Conservation (phyloP, 768 basidiomycete species). For the Lactifluus volemus region DNA sequence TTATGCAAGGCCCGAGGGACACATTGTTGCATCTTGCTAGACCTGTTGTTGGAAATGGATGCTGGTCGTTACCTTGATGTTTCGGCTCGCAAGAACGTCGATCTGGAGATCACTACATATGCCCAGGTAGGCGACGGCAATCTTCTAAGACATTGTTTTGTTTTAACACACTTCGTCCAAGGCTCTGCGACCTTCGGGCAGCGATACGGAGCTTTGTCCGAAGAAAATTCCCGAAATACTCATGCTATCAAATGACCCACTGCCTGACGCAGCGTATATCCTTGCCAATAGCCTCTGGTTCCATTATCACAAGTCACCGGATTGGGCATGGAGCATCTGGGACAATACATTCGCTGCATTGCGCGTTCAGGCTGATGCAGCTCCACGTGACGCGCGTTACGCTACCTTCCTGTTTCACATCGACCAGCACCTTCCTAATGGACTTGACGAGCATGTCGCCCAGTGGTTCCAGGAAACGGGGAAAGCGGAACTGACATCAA, state of each 20-base stretch:
- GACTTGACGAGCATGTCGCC: conserved; percentile 61
- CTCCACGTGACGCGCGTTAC: conserved; percentile 53
- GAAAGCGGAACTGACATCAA: conserved; percentile 49
- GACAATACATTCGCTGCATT: conserved; percentile 71
- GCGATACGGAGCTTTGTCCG: conserved; percentile 30
- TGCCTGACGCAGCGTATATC: conserved; percentile 52
- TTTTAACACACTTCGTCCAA: conserved; percentile 14
- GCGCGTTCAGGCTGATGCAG: conserved; percentile 44
- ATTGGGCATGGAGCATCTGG: conserved; percentile 83
- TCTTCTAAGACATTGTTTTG: not conserved
- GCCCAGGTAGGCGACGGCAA: conserved; percentile 40
- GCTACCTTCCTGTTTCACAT: conserved; percentile 63
- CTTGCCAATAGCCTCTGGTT: conserved; percentile 78
- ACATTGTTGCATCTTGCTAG: conserved; percentile 56
- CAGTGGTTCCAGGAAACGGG: conserved; percentile 68
- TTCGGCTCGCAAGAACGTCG: conserved; percentile 49
- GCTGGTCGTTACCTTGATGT: conserved; percentile 46
- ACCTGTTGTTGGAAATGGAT: conserved; percentile 57
- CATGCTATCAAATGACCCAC: conserved; percentile 49
- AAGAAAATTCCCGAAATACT: conserved; percentile 52
- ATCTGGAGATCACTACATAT: conserved; percentile 51
- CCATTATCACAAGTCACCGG: conserved; percentile 60
- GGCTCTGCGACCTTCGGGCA: conserved; percentile 35
- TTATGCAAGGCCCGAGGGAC: conserved; percentile 55
- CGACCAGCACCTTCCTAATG: conserved; percentile 66